A percentile compares a stretch with the other conserved stretches of the same genome.
Conservation (phyloP, 2,329 filamentous ascomycete species). For the Verticillium longisporum region DNA sequence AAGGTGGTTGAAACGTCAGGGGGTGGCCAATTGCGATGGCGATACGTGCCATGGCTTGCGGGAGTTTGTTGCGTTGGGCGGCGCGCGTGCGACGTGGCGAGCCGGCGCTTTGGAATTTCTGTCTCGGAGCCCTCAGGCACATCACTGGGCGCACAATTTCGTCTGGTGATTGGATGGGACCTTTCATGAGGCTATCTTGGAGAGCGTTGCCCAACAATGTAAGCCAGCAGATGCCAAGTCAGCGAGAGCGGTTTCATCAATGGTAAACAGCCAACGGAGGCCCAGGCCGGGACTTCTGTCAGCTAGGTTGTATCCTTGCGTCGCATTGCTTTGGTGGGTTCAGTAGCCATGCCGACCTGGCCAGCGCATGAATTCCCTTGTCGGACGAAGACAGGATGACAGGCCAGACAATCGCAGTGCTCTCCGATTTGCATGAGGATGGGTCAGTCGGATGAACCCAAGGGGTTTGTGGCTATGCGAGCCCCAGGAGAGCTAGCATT, state of each 20-base stretch:
- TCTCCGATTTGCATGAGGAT: background rate
- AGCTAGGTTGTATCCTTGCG: background rate
- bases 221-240: background rate
- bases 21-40: background rate
- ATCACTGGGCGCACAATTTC: background rate
- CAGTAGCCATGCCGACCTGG: background rate
- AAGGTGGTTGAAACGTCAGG: background rate
- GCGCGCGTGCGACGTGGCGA: background rate
- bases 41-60: background rate
- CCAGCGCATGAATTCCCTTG: background rate
- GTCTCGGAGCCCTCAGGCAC: background rate
- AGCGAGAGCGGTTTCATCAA: background rate
- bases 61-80: background rate
- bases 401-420: background rate
- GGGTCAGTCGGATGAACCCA: background rate
- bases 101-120: background rate
- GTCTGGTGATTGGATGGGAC: background rate
- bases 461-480: background rate
- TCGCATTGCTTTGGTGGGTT: background rate
- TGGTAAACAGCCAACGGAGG: background rate
- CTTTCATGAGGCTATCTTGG: background rate
- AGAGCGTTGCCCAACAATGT: background rate
- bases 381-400: background rate
- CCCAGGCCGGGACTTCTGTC: background rate
- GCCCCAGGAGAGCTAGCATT: background rate